Evolutionary conservation across 768 basidiomycete genomes (phyloP), one percentile per base, ranked within the genome.

Genomic region (Termitomyces eurrhizus): DNA sequence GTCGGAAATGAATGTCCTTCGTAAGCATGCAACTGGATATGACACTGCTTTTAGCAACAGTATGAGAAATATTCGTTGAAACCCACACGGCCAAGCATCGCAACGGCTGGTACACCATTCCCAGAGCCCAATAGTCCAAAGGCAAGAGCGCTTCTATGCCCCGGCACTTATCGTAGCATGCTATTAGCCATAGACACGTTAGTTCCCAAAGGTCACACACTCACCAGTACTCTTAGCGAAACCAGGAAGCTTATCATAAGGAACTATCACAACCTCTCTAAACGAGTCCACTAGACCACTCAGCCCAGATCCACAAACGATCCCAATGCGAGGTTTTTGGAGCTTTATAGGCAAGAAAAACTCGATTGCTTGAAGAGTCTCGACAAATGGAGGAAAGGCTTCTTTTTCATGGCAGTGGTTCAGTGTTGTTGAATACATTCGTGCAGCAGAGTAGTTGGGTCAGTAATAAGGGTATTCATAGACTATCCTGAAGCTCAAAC

Each of bases 281-380:
- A 93, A 73, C 39, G 75, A 81, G 12, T 81, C 78, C 0, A 83
- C 90, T 32, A 96, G 80, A 0, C 90, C 91, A 67, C 85, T 86
- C 54, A 95, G 76, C 3, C 94, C 93, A 1, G 89, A 91, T 59
- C 94, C 93, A 70, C 93, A 95, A 32, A 95, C 86, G 66, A 95
- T 92, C 21, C 89, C 93, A 18, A 93, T 82, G 37, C 77, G 78
- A 11, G 93, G 93, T 26, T 64, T 70, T 60, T 72, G 73, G 8
- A 78, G 64, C 21, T 69, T 70, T 12, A 54, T 65, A 7, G 80
- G 79, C 39, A 82, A 65, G 1, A 62, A 53, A 4, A 69, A 66
- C 33, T 60, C 66, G 46, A 81, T 73, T 9, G 72, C 74, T 9
- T 69, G 65, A 12, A 79, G 58, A 16, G 75, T 74, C 24, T 73